These are phyloP conservation scores for Terfezia boudieri DNA, from an alignment of 495 filamentous ascomycete species.

Conservation along the genomic window DNA sequence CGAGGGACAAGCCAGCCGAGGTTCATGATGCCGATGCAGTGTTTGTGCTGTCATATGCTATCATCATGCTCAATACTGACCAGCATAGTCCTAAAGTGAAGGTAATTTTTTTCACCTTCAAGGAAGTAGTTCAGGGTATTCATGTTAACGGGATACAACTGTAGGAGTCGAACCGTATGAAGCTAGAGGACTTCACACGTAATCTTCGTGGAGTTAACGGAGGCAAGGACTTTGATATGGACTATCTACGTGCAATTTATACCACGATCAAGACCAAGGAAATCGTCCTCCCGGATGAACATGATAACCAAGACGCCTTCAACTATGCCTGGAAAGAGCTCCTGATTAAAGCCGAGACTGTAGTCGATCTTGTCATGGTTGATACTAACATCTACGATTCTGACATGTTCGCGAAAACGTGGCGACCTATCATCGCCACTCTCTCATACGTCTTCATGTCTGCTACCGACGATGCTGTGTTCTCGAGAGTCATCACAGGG, in stretches of 20 bases:
- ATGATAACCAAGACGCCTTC: constrained; percentile 87
- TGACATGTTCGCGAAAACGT: constrained; percentile 91
- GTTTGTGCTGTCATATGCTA: constrained; percentile 79
- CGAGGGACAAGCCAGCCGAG: constrained; percentile 44
- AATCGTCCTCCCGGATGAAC: constrained; percentile 92
- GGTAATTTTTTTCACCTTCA: constrained; percentile 2
- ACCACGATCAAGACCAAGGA: constrained; percentile 79
- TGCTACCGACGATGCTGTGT: constrained; percentile 92
- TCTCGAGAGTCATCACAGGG: constrained; percentile 72
- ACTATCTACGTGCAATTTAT: constrained; percentile 74
- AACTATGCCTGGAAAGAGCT: constrained; percentile 96
- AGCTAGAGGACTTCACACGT: constrained; percentile 49
- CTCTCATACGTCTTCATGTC: constrained; percentile 98
- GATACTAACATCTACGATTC: constrained; percentile 89
- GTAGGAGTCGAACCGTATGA: constrained; percentile 49
- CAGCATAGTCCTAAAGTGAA: constrained; percentile 89
- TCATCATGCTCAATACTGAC: constrained; percentile 90
- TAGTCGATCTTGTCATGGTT: constrained; percentile 52
- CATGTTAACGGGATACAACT: neutral
- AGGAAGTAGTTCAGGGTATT: neutral
- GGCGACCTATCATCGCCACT: constrained; percentile 84
- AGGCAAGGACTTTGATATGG: constrained; percentile 59
- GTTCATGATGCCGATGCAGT: constrained; percentile 76
- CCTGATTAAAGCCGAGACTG: constrained; percentile 57
- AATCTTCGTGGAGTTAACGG: constrained; percentile 79